phyloP scores from a whole-genome alignment of 805 yeast species.

The Saccharomycopsis javanensis region DNA sequence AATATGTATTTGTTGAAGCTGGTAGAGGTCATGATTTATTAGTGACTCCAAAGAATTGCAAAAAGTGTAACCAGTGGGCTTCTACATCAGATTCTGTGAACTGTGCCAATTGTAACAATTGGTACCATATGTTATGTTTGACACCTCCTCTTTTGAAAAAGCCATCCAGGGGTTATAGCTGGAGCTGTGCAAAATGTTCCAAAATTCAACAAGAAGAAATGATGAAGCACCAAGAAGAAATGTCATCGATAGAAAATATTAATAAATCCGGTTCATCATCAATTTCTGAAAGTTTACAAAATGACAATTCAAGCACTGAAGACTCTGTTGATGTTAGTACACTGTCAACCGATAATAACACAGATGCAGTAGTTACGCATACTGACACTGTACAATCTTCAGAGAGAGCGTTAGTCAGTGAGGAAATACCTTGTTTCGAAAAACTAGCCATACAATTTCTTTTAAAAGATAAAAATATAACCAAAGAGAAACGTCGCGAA shows the following conservation, averaged over 20 bases:
- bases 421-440: constrained; percentile 43
- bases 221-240: constrained; percentile 1
- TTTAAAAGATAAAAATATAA: constrained; percentile 32
- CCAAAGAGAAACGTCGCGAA: constrained; percentile 40
- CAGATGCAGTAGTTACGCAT: neutral
- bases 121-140: constrained; percentile 73
- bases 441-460: constrained; percentile 45
- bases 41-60: constrained; percentile 59
- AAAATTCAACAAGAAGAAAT: constrained; percentile 42
- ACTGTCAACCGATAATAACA: neutral
- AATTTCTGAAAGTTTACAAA: neutral
- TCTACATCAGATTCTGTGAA: constrained; percentile 58
- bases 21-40: constrained; percentile 55
- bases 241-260: neutral
- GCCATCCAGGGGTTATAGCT: constrained; percentile 81
- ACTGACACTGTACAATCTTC: neutral
- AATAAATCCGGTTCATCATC: neutral
- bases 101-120: constrained; percentile 67
- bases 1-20: constrained; percentile 64
- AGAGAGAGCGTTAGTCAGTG: neutral
- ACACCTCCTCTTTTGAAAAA: constrained; percentile 74
- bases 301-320: neutral
- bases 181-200: constrained; percentile 83
- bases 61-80: constrained; percentile 80
- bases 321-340: no score